Evolutionary conservation across 1,139 yeast genomes (phyloP).

Genomic region (Pichia kudriavzevii): DNA sequence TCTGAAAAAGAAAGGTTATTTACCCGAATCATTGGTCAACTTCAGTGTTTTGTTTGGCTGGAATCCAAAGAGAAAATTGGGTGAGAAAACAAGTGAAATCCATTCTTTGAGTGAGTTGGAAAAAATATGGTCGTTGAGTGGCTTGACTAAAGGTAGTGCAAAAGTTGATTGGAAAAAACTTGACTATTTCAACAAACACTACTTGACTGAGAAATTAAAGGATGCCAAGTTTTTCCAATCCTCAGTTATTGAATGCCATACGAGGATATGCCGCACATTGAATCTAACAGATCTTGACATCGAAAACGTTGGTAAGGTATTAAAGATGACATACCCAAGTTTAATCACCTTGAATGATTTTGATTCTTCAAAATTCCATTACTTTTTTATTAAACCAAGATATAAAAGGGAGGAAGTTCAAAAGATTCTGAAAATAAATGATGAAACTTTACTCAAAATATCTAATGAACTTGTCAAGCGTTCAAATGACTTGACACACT

Average conservation of each 20-base stretch:
- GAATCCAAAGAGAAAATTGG: conserved; percentile 66
- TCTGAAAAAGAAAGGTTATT: conserved; percentile 52
- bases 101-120: conserved; percentile 49
- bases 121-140: conserved; percentile 41
- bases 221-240: conserved; percentile 30
- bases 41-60: conserved; percentile 91
- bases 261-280: conserved; percentile 19
- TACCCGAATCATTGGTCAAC: conserved; percentile 83
- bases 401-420: conserved; percentile 25
- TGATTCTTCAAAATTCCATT: conserved; percentile 33
- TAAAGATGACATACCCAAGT: conserved; percentile 34
- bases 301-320: conserved; percentile 27
- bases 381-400: conserved; percentile 36
- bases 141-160: conserved; percentile 87
- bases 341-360: conserved; percentile 45
- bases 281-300: conserved; percentile 24
- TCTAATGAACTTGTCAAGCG: conserved; percentile 4
- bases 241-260: conserved; percentile 29
- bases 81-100: conserved; percentile 52
- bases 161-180: conserved; percentile 79
- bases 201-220: conserved; percentile 37
- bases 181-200: conserved; percentile 65
- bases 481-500: conserved; percentile 6
- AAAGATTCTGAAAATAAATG: conserved; percentile 13
- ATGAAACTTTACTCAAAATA: conserved; percentile 3